A percentile compares a stretch with the other conserved stretches of the same genome.
These are phyloP conservation scores for Euphrasia arctica DNA, from an alignment of 305 asterid genomes.

Conservation along the genomic window DNA sequence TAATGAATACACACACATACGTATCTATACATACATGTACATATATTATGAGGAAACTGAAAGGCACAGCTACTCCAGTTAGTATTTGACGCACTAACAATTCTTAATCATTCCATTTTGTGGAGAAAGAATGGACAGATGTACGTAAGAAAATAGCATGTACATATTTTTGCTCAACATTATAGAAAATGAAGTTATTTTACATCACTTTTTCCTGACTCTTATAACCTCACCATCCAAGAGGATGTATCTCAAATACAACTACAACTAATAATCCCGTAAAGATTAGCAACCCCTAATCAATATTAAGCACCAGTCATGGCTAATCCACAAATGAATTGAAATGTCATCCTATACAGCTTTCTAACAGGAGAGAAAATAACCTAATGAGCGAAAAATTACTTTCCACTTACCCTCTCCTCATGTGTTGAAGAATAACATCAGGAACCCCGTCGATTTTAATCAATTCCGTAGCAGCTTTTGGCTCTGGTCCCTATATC, in stretches of 20 bases:
- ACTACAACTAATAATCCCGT: no score
- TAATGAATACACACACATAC: neutral
- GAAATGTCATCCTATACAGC: neutral
- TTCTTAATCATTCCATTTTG: conserved; percentile 4
- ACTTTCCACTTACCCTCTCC: conserved; percentile 59
- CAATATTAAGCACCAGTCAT: no score
- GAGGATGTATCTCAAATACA: no score
- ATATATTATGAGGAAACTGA: neutral
- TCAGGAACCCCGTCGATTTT: conserved; percentile 73
- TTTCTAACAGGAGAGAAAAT: conserved; percentile 17
- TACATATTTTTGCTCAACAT: no score
- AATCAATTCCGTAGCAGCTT: conserved; percentile 81
- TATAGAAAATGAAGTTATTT: neutral
- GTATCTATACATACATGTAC: neutral
- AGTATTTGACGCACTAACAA: neutral
- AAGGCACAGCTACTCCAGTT: neutral
- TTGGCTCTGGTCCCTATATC: conserved; percentile 78
- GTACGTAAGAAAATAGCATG: neutral
- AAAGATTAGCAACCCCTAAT: no score
- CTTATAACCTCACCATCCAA: no score
- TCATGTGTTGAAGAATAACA: conserved; percentile 74
- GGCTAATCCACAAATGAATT: no score
- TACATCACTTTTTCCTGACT: neutral
- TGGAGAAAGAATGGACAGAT: neutral
- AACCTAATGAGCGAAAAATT: conserved; percentile 10